Percentiles rank a stretch among this genome's conserved stretches.
These are phyloP conservation scores for Aureobasidium sp. DNA, from an alignment of 2,329 filamentous ascomycete species.

Conservation along the genomic window DNA sequence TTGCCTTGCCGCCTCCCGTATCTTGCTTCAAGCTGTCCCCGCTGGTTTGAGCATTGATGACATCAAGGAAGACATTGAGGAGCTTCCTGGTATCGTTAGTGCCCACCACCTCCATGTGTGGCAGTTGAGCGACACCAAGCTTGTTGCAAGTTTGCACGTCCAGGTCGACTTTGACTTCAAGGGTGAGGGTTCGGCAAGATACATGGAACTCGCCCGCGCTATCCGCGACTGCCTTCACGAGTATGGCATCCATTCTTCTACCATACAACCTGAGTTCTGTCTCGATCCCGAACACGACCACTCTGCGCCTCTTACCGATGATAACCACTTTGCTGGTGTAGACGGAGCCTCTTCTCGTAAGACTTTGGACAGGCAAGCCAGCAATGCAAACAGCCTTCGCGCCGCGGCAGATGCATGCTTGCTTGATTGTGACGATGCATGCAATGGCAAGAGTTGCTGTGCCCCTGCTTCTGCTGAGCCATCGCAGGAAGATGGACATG, in stretches of 20 bases:
- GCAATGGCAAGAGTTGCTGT: slow-evolving; percentile 36
- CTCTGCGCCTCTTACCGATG: slow-evolving; percentile 24
- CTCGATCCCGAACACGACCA: slow-evolving; percentile 38
- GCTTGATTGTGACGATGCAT: slow-evolving; percentile 38
- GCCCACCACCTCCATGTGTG: slow-evolving; percentile 97
- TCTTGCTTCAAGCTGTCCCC: slow-evolving; percentile 88
- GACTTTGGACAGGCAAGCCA: slow-evolving; percentile 29
- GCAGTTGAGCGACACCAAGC: slow-evolving; percentile 92
- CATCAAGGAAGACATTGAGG: slow-evolving; percentile 83
- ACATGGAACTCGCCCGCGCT: slow-evolving; percentile 81
- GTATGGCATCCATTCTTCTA: slow-evolving; percentile 93
- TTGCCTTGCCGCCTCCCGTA: slow-evolving; percentile 71
- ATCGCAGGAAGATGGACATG: slow-evolving; percentile 23
- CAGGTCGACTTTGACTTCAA: slow-evolving; percentile 87
- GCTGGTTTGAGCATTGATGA: slow-evolving; percentile 81
- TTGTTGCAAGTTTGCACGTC: slow-evolving; percentile 87
- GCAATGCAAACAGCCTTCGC: slow-evolving; percentile 24
- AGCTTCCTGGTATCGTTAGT: slow-evolving; percentile 74
- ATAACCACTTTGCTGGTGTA: slow-evolving; percentile 23
- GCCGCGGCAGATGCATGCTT: slow-evolving; percentile 30
- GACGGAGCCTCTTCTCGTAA: slow-evolving; percentile 21
- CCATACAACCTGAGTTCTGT: slow-evolving; percentile 85
- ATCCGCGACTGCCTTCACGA: slow-evolving; percentile 84
- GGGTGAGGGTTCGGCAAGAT: slow-evolving; percentile 65
- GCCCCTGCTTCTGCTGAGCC: slow-evolving; percentile 11